Conservation (phyloP, 2,329 filamentous ascomycete species). For the Colletotrichum gigasporum region DNA sequence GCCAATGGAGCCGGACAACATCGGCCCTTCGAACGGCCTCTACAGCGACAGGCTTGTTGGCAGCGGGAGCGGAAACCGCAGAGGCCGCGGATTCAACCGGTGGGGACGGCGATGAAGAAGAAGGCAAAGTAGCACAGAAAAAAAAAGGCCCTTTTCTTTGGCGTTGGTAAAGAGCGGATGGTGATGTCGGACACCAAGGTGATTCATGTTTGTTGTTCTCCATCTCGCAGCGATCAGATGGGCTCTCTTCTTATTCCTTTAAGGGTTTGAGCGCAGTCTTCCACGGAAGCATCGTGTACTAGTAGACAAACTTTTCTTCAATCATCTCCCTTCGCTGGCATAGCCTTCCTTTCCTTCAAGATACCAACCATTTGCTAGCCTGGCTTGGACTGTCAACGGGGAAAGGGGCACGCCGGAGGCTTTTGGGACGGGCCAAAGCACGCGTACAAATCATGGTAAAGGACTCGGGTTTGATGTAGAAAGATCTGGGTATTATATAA, state of each 20-base stretch:
- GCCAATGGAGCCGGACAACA: conserved; percentile 49
- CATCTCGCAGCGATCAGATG: background rate
- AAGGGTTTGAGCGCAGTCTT: background rate
- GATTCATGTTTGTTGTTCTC: background rate
- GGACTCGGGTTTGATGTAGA: too few species aligned
- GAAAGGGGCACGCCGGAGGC: too few species aligned
- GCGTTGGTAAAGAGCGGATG: conserved; percentile 17
- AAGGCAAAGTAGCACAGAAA: background rate
- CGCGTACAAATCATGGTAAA: too few species aligned
- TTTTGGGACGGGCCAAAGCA: too few species aligned
- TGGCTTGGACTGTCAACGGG: too few species aligned
- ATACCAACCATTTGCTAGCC: too few species aligned
- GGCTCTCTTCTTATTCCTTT: background rate
- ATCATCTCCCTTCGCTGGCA: too few species aligned
- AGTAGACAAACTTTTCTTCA: background rate
- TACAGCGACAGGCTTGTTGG: conserved; percentile 61
- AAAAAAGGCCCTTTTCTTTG: background rate
- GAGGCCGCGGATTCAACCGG: conserved; percentile 34
- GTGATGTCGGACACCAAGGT: conserved; percentile 9
- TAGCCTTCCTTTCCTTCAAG: too few species aligned
- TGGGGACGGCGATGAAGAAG: conserved; percentile 10
- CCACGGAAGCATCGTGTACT: background rate
- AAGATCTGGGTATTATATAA: conserved; percentile 5
- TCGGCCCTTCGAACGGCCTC: conserved; percentile 42
- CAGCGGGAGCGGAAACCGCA: conserved; percentile 25